Percentiles rank a stretch among this genome's conserved stretches.
Conservation (phyloP, 306 rosid species). For the Cotoneaster glaucophyllus region DNA sequence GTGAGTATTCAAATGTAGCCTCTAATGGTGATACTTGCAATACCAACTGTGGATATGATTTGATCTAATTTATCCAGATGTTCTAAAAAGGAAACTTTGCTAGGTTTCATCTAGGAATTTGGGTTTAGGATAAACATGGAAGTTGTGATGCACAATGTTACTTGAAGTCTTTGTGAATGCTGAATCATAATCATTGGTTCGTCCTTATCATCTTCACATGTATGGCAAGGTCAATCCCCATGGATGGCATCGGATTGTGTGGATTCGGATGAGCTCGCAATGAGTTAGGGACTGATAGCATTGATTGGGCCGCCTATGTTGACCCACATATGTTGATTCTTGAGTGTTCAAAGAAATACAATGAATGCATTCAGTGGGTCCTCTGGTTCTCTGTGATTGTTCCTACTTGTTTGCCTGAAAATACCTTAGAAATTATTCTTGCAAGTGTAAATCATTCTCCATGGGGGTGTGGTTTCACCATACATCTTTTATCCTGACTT, state of each 20-base stretch:
- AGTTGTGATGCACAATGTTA: neutral
- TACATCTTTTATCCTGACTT: neutral
- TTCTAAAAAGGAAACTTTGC: neutral
- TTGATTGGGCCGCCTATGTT: neutral
- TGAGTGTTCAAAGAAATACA: neutral
- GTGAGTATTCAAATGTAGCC: conserved; percentile 30
- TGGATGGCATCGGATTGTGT: neutral
- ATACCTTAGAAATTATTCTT: neutral
- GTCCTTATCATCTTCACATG: neutral
- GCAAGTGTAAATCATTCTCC: neutral
- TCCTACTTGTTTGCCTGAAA: neutral
- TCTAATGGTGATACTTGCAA: neutral
- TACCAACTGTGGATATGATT: conserved; percentile 16
- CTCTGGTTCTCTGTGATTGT: neutral
- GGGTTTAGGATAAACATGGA: neutral
- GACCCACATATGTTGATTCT: neutral
- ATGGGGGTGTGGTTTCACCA: neutral
- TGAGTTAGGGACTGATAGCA: neutral
- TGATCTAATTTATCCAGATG: neutral
- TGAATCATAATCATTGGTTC: neutral
- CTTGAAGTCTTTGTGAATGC: neutral
- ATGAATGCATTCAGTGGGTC: neutral
- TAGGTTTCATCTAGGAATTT: neutral
- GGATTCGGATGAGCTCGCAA: neutral
- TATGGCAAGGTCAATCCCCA: neutral